Evolutionary conservation across 75 land plant genomes (phyloP).

Genomic region (Azolla pinnata): DNA sequence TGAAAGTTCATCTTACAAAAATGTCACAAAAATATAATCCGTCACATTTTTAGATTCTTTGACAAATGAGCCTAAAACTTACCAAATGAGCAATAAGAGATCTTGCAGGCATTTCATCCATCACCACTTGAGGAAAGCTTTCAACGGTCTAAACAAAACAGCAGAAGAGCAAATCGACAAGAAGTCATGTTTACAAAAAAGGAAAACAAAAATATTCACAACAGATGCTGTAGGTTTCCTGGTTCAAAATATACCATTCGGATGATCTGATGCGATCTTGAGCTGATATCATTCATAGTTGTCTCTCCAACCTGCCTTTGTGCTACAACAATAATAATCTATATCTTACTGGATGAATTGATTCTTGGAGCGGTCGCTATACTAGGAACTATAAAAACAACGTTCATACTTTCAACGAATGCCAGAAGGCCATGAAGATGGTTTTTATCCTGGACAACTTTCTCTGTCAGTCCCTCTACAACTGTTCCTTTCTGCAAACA

Average conservation of each 20-base stretch:
- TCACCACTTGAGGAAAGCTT: constrained; percentile 46
- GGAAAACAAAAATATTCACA: no score
- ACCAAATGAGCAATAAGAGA: constrained; percentile 79
- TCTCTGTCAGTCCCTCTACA: constrained; percentile 68
- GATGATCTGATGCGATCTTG: constrained; percentile 86
- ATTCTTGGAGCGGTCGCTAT: neutral
- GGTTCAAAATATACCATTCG: constrained; percentile 67
- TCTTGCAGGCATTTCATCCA: constrained; percentile 43
- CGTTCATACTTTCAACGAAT: constrained; percentile 53
- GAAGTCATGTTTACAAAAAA: neutral
- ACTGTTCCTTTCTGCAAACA: constrained; percentile 74
- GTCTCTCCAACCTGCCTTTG: constrained; percentile 93
- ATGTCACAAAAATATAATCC: no score
- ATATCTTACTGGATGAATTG: neutral
- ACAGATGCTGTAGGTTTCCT: no score
- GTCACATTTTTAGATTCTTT: no score
- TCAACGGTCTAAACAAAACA: constrained; percentile 51
- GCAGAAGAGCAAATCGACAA: no score
- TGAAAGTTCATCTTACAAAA: no score
- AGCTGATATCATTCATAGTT: constrained; percentile 71
- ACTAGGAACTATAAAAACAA: neutral
- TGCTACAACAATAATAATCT: constrained; percentile 32
- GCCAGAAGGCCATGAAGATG: constrained; percentile 60
- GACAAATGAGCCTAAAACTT: no score
- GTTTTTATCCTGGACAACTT: constrained; percentile 47